Evolutionary conservation across 305 asterid genomes (phyloP), one percentile per base, ranked within the genome.

Genomic region (Striga hermonthica): DNA sequence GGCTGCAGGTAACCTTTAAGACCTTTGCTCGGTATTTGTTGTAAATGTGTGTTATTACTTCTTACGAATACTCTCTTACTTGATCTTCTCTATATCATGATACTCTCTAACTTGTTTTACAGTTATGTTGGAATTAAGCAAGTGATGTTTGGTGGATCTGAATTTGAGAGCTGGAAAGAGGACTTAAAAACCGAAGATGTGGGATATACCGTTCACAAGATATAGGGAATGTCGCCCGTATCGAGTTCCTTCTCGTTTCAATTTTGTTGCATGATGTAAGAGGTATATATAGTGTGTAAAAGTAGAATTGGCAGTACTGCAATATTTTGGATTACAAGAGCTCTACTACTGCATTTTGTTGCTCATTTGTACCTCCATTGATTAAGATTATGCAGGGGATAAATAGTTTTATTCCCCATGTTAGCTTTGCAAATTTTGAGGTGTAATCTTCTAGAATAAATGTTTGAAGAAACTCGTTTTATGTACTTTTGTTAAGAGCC

Each of bases 61-160:
- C 31, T 22, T 22, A 22, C 31, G 31, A 52, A 52, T 60, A 50
- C 1, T 41, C 15, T n/a, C 14, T 52, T 50, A 48, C 31, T 67
- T 34, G 48, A 71, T 38, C 44, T 57, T 59, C 64, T 47, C 10
- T 36, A 43, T 44, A 9, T 50, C 12, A 7, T 70, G 16, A 50
- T 37, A 31, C 11, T 60, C 55, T 55, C 60, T 68, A 60, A 66
- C 60, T 35, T 15, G 62, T 73, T 72, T 65, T 61, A 6, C 88
- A 92, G 97, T 76, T 86, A 76, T 74, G 70, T 86, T 5, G 98
- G 98, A 43, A 85, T 92, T 66, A 92, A 92, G 83, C 96, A 87
- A 77, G 83, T 92, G 78, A 81, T 78, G 69, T 92, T 92, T 64
- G 98, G 97, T 10, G 97, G 97, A 66, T 77, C 96, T 48, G 91